Evolutionary conservation across 225 moss, liverwort and hornwort genomes (phyloP).

Genomic region (Marchantia paleacea): DNA sequence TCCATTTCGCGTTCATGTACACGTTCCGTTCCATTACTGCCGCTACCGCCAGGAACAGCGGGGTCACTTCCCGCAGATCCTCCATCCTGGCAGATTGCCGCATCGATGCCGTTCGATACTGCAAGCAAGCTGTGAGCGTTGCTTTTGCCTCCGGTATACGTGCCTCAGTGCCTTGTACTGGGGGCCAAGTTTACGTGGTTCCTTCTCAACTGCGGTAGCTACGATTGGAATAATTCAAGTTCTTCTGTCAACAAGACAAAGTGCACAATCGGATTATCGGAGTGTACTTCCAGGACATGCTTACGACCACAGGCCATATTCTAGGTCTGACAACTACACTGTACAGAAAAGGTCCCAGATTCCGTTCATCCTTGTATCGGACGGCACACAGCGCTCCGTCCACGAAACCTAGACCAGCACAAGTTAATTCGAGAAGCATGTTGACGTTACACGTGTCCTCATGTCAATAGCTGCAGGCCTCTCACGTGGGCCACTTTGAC

Average conservation of each 20-base stretch:
- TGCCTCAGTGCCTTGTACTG: neutral
- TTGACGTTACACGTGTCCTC: neutral
- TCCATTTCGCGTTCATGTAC: neutral
- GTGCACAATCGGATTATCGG: neutral
- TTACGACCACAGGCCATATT: neutral
- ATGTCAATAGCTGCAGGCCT: neutral
- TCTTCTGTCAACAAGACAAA: neutral
- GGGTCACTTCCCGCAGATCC: neutral
- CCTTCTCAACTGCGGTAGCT: neutral
- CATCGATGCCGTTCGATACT: no score
- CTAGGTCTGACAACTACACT: neutral
- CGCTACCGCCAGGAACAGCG: neutral
- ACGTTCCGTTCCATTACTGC: neutral
- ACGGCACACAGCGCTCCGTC: neutral
- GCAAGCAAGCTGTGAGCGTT: no score
- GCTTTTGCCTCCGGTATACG: no score
- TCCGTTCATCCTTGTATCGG: neutral
- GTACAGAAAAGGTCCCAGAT: neutral
- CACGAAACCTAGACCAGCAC: neutral
- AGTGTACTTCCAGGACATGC: neutral
- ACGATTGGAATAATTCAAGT: neutral
- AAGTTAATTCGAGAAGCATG: neutral
- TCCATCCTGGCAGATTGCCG: neutral
- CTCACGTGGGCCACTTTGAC: conserved; percentile 12
- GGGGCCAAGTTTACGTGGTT: neutral